Base-by-base conservation (phyloP, 2,329 filamentous ascomycete species). In the Paecilomyces sp. region DNA sequence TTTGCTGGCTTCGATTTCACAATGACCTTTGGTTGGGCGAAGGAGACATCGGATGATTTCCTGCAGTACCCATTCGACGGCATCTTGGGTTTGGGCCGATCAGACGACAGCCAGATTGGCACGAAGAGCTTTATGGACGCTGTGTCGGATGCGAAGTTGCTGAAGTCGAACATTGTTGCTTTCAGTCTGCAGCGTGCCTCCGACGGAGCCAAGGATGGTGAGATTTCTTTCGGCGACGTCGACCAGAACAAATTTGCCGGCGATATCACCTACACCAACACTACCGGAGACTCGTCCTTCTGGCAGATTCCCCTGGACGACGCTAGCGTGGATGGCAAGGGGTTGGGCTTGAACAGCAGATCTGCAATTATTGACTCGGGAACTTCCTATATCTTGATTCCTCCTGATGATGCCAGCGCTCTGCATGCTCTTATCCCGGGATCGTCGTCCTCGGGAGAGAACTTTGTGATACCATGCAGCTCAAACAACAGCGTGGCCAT, bases 301-400 rank as follows among this genome's bases (percentile, higher is more conserved):
- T 96, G 92, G 92, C 85, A 87, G 30, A 86, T 96, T 31, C 74
- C 83, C 0, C 68, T 94, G 58, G 87, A 86, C 52, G 86, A 88
- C 65, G 82, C 87, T 56, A 79, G 83, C 2, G 84, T 88, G 54
- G 81, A 87, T 60, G 87, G 84, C 54, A 80, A 82, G 52, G 76
- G 80, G 8, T 81, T 82, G 12, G 79, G 82, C n/a, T 77, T 87
- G 9, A 71, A 67, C 0, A 75, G 73, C 36, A 84, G 82, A 55
- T 79, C 80, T 1, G 89, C 88, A 33, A 91, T 92, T 70, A 87
- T 96, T 65, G 92, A 96, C 73, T 92, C 90, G 0, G 91, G 91
- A 56, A 94, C 91, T 0, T 90, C 88, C 0, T 94, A 88, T 71
- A 83, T 91, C 30, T 86, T 96, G 63, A 85, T 90, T 5, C 89